These are phyloP conservation scores for Escallonia rubra DNA, from an alignment of 129 eudicot species.

Conservation along the genomic window DNA sequence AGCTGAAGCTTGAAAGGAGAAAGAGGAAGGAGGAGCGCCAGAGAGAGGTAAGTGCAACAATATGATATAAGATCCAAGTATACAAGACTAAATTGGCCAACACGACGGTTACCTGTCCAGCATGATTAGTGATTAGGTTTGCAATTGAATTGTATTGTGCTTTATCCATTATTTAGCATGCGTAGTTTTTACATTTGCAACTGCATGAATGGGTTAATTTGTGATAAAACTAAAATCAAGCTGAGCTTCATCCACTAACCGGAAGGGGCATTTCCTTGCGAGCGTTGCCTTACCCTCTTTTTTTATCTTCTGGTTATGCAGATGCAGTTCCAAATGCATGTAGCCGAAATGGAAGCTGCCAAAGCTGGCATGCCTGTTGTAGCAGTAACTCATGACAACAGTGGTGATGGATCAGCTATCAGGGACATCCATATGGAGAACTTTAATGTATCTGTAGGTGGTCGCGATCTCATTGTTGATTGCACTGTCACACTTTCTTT, in stretches of 20 bases:
- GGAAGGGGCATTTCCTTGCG: no score
- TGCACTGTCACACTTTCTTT: conserved; percentile 77
- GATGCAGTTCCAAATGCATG: conserved; percentile 84
- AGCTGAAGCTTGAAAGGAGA: conserved; percentile 87
- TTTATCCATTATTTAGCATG: no score
- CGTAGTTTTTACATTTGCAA: no score
- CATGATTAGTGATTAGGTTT: no score
- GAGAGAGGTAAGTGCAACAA: conserved; percentile 59
- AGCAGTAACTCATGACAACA: conserved; percentile 67
- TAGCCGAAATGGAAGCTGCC: conserved; percentile 93
- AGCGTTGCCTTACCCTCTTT: not conserved
- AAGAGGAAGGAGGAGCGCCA: conserved; percentile 97
- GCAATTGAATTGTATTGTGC: no score
- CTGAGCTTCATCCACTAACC: no score
- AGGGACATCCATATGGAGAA: conserved; percentile 95
- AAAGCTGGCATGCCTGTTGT: conserved; percentile 98
- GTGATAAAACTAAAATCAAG: no score
- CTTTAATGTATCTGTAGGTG: conserved; percentile 92
- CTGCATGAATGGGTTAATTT: no score
- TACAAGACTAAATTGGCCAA: no score
- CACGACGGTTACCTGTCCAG: no score
- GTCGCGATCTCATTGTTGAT: conserved; percentile 94
- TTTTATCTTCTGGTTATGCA: conserved; percentile 24
- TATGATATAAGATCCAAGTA: no score
- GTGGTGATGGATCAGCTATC: conserved; percentile 54